phyloP scores from a whole-genome alignment of 495 filamentous ascomycete genomes.

The Geoglossum glabrum region DNA sequence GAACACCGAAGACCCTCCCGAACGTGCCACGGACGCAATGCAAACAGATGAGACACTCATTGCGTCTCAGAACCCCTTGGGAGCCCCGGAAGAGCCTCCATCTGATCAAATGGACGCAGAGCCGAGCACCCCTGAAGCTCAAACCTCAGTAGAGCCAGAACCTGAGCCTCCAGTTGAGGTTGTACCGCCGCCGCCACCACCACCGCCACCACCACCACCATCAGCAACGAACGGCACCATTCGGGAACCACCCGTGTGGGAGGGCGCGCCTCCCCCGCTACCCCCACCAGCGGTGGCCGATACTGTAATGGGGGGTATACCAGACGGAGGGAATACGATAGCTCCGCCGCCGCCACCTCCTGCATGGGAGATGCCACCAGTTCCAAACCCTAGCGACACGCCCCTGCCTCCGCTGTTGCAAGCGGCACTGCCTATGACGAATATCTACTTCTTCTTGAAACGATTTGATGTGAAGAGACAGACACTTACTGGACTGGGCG shows the following conservation, averaged over 20 bases:
- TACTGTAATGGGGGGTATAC: neutral
- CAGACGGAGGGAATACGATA: neutral
- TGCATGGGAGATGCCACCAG: neutral
- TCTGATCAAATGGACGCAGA: neutral
- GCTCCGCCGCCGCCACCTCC: neutral
- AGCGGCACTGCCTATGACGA: neutral
- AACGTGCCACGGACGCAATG: neutral
- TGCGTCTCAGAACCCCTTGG: neutral
- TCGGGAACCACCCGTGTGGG: neutral
- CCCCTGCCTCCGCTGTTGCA: neutral
- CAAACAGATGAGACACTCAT: neutral
- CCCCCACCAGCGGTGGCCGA: neutral
- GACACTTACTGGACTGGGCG: constrained; percentile 1
- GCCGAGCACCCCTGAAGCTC: neutral
- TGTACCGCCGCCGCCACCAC: neutral
- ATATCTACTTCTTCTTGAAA: constrained; percentile 4
- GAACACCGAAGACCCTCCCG: neutral
- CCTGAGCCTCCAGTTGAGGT: no score
- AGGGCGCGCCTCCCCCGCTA: neutral
- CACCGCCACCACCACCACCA: neutral
- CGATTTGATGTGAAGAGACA: constrained; percentile 6
- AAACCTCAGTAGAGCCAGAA: no score
- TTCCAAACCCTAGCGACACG: neutral
- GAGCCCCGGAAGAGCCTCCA: neutral
- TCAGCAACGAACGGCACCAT: neutral